Percentiles rank a stretch among this genome's conserved stretches.
Evolutionary conservation across 331 rosid genomes (phyloP).

Genomic region (Stylosanthes scabra): DNA sequence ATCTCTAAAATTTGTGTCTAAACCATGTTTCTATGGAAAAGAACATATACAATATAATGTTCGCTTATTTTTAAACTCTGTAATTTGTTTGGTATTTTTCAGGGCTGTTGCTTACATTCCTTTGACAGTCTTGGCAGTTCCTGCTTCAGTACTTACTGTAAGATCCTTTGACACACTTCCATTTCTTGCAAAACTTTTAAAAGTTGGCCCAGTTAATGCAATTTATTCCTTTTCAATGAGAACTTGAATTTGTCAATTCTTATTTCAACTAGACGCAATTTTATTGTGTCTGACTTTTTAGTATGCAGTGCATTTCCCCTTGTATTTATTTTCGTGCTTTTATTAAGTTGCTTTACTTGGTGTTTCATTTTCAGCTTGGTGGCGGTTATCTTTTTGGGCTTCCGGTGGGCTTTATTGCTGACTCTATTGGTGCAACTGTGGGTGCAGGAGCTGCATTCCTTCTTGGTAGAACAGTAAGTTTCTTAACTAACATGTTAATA

Average conservation of each 20-base stretch:
- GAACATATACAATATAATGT: not conserved
- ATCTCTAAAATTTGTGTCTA: not conserved
- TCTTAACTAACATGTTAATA: slow-evolving; percentile 27
- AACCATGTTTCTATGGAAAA: slow-evolving; percentile 2
- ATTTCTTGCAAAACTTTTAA: slow-evolving; percentile 27
- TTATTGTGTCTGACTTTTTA: not conserved
- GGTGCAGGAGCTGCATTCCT: slow-evolving; percentile 97
- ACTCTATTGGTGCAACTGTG: slow-evolving; percentile 87
- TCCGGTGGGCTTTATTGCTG: slow-evolving; percentile 92
- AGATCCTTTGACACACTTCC: slow-evolving; percentile 40
- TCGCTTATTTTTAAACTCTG: slow-evolving; percentile 1
- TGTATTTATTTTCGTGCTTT: slow-evolving; percentile 21
- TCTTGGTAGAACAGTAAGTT: slow-evolving; percentile 93
- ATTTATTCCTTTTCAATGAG: not conserved
- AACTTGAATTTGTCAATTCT: slow-evolving; percentile 24
- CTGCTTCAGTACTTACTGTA: slow-evolving; percentile 97
- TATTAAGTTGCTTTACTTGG: slow-evolving; percentile 28
- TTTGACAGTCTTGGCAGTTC: slow-evolving; percentile 94
- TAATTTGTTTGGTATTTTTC: slow-evolving; percentile 46
- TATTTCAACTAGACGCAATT: slow-evolving; percentile 7
- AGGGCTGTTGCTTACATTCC: slow-evolving; percentile 98
- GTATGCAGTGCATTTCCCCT: not conserved
- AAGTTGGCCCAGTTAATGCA: not conserved
- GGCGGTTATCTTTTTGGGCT: slow-evolving; percentile 98
- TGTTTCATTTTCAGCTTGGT: slow-evolving; percentile 74